These are phyloP conservation scores for Ustilago cynodontis DNA, from an alignment of 1,284 basidiomycete genomes.

Conservation along the genomic window DNA sequence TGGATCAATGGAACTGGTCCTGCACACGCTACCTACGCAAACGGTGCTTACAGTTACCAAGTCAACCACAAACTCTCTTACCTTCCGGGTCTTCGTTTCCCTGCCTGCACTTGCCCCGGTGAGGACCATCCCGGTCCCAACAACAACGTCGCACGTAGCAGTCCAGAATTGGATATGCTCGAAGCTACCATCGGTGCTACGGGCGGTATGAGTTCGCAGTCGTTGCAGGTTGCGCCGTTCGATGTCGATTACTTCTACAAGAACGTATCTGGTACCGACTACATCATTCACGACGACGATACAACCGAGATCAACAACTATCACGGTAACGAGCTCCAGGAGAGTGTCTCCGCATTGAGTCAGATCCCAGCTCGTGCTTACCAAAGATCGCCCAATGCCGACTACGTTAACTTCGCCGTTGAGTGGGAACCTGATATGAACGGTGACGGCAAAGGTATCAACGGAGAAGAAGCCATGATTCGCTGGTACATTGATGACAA, in stretches of 20 bases:
- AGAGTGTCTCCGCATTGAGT: slow-evolving; percentile 57
- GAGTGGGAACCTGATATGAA: slow-evolving; percentile 66
- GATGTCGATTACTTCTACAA: slow-evolving; percentile 60
- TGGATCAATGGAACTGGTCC: slow-evolving; percentile 49
- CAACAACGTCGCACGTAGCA: slow-evolving; percentile 56
- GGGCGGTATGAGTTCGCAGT: slow-evolving; percentile 54
- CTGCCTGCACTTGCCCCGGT: slow-evolving; percentile 59
- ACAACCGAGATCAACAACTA: slow-evolving; percentile 58
- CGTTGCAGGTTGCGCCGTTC: slow-evolving; percentile 67
- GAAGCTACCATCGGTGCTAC: slow-evolving; percentile 73
- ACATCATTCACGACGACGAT: slow-evolving; percentile 44
- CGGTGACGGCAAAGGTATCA: slow-evolving; percentile 43
- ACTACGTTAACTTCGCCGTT: slow-evolving; percentile 58
- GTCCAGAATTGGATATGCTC: slow-evolving; percentile 68
- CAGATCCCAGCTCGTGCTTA: slow-evolving; percentile 54
- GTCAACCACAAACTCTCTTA: slow-evolving; percentile 36
- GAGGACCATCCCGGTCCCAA: slow-evolving; percentile 62
- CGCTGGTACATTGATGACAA: slow-evolving; percentile 63
- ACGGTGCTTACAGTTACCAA: slow-evolving; percentile 22
- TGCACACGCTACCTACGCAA: slow-evolving; percentile 30
- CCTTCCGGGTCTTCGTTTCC: slow-evolving; percentile 58
- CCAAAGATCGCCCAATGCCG: slow-evolving; percentile 10
- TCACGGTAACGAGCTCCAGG: slow-evolving; percentile 61
- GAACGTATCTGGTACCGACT: slow-evolving; percentile 20
- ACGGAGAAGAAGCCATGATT: slow-evolving; percentile 66